Evolutionary conservation across 441 rosid species (phyloP), one percentile per base, ranked within the genome.

Genomic region (Brassica hybrid): DNA sequence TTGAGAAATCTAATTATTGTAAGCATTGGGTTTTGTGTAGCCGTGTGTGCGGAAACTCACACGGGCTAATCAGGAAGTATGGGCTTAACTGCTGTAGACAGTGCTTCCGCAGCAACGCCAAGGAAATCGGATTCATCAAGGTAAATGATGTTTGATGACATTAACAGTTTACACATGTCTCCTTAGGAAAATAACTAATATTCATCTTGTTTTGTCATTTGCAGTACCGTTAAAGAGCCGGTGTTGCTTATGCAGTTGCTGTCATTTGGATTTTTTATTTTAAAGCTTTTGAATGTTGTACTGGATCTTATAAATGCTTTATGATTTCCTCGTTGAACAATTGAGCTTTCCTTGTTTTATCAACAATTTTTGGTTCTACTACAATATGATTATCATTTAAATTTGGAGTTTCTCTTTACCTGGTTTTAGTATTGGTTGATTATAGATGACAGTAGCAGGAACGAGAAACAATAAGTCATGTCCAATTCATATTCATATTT

Each of bases 41-140:
- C 78, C 91, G 91, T 21, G 94, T 89, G 19, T 89, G 94, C 16
- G 94, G 94, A 36, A 89, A 89, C 71, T 86, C 91, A 1, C 94
- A 88, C 65, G 94, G 88, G 12, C 21, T 89, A 7, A 89, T 89
- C 84, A 75, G 94, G 84, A 89, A 89, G 85, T 89, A 89, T 48
- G 91, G 88, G 2, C 88, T 89, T 30, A 89, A 86, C 88, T 89
- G 94, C 73, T 89, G 94, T 82, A 85, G 94, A 69, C 92, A 89
- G 75, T 89, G 91, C 79, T 89, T 89, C 86, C 90, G 89, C 1
- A 89, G 94, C 87, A 89, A 89, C 11, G 91, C 94, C 41, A 89
- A 89, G 83, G 91, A 88, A 70, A 86, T 89, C 41, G 94, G 94
- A 50, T 89, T 89, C 84, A 86, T 87, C 25, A 89, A 87, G 93